These are phyloP conservation scores for Protostelium mycophagum DNA, from an alignment of 78 protist genomes.

Conservation along the genomic window DNA sequence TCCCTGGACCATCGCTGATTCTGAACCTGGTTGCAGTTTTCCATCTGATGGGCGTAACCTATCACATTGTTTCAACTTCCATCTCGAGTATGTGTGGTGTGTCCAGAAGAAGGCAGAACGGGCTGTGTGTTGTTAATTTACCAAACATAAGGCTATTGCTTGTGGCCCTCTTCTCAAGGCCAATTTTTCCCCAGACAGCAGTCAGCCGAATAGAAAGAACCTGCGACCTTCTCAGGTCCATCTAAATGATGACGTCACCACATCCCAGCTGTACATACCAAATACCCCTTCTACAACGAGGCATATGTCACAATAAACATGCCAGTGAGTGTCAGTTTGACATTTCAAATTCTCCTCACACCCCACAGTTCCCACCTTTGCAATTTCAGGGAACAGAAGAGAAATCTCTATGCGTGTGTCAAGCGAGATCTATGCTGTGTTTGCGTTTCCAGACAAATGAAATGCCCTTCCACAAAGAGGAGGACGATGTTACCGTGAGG, in stretches of 20 bases:
- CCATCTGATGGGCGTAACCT: background rate
- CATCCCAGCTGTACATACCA: too few species aligned
- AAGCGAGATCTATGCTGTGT: too few species aligned
- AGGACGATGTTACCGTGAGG: too few species aligned
- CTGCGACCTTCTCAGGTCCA: background rate
- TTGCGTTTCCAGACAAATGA: too few species aligned
- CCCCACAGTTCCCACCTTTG: too few species aligned
- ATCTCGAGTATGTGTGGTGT: background rate
- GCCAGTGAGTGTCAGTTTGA: too few species aligned
- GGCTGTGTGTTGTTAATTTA: background rate
- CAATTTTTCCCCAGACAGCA: background rate
- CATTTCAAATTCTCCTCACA: too few species aligned
- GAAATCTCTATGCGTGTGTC: too few species aligned
- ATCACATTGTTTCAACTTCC: background rate
- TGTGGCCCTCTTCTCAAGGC: background rate
- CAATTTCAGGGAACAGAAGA: too few species aligned
- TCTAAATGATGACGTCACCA: too few species aligned
- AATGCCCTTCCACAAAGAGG: too few species aligned
- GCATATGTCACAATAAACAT: background rate
- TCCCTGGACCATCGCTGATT: background rate
- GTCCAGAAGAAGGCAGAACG: background rate
- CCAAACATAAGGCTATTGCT: background rate
- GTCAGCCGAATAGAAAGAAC: background rate
- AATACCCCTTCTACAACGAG: background rate
- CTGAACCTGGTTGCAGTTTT: background rate